Base-by-base conservation (phyloP, 805 yeast species). In the Metschnikowia koreensis region DNA sequence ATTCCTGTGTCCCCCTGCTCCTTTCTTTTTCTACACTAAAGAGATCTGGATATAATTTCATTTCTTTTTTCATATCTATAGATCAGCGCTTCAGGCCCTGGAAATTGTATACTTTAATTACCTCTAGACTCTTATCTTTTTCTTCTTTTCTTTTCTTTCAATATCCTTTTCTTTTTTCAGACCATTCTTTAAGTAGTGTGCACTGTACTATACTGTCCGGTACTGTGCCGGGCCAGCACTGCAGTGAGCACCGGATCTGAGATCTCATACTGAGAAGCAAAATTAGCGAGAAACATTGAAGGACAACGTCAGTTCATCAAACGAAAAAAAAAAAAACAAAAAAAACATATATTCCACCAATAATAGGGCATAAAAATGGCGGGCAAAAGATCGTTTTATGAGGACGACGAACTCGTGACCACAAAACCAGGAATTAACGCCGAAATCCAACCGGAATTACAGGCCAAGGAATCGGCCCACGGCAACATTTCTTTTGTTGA, bases 361-460 rank as follows among this genome's bases (percentile, higher is more conserved):
- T 3, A 26, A 31, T n/a, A 42, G 15, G 13, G 3, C n/a, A n/a
- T 10, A n/a, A 31, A 39, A 13, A 48, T 44, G 48, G 33, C 45
- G 9, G 47, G 41, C 31, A 43, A 40, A 44, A 42, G 51, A 42
- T 34, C 44, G 1, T 81, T 81, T 58, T 81, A 81, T 57, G 74
- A 75, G 52, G 84, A 81, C 57, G 82, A 81, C 43, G 84, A 79
- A 55, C 67, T 64, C 16, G 65, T 71, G 33, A 55, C 70, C n/a
- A 71, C 78, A 41, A 74, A 73, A 33, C 85, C 85, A 0, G 85
- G 85, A 1, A 59, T 68, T 44, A 75, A 73, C 41, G 58, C 67
- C 48, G 66, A 66, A 33, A 75, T 77, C 41, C 53, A 71, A n/a
- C 51, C 57, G 11, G 72, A 68, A 27, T 64, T 77, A 58, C 65